Evolutionary conservation across 495 filamentous ascomycete genomes (phyloP), one percentile per base, ranked within the genome.

Genomic region (Articulospora tetracladia): DNA sequence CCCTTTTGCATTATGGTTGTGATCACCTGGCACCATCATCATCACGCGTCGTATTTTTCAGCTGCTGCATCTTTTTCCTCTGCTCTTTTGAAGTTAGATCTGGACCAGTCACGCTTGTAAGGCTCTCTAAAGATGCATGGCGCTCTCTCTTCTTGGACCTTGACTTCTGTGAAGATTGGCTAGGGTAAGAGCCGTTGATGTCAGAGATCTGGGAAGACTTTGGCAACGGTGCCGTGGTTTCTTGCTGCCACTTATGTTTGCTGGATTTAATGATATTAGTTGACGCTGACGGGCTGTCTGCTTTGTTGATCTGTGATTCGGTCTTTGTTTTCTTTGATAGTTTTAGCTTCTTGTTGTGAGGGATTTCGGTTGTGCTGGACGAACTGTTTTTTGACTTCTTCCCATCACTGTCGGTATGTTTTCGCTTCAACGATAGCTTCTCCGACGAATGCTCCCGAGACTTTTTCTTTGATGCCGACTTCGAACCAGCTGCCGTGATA

Each of bases 11-110:
- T 49, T 23, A 51, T 44, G 3, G n/a, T 44, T 17, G n/a, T 19
- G 17, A 44, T 44, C 3, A 44, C 11, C 39, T n/a, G n/a, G n/a
- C 39, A 15, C 39, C 39, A 44, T 19, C 7, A 44, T 17, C 39
- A 11, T 44, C 39, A 3, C 17, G 39, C 39, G 10, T 44, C 39
- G 15, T 49, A 36, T 75, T 77, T 70, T 86, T 82, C 10, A 83
- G 57, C 1, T 84, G 72, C 60, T 87, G 86, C 54, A 88, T 85
- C 65, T 88, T 86, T 67, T 86, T 81, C 28, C 81, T 67, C 66
- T 88, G 86, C 10, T 59, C 28, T 13, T 59, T 32, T 12, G 23
- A 17, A 15, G 30, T 39, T 11, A 46, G 15, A 20, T 32, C 44
- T 32, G 44, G 56, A 51, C 50, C 56, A 2, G 19, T 58, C 22